A percentile compares a stretch with the other conserved stretches of the same genome.
phyloP scores from a whole-genome alignment of 2,329 filamentous ascomycete genomes.

The Dothideomycetes sp. region DNA sequence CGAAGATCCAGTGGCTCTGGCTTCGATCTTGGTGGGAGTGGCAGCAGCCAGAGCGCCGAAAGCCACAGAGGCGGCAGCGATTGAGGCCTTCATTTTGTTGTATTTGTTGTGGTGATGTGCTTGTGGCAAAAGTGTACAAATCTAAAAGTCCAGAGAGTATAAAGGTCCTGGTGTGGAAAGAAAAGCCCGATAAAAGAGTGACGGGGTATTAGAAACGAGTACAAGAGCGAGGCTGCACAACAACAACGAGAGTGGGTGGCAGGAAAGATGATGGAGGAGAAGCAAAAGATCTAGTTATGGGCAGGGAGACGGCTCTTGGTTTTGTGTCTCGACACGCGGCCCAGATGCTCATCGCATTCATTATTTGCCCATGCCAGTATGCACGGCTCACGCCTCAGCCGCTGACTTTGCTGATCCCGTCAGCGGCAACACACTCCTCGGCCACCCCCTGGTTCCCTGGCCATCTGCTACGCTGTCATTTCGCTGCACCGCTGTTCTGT shows the following conservation, averaged over 20 bases:
- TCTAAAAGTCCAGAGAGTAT: constrained; percentile 7
- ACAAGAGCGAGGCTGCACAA: constrained; percentile 14
- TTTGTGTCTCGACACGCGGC: constrained; percentile 7
- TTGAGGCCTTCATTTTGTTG: constrained; percentile 45
- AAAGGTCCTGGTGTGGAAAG: constrained; percentile 11
- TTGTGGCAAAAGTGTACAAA: no score
- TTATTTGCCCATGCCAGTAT: no score
- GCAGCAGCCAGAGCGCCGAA: constrained; percentile 39
- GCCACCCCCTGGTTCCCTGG: no score
- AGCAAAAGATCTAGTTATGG: no score
- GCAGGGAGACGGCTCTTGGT: constrained; percentile 2
- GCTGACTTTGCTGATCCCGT: constrained; percentile 3
- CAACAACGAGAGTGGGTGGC: constrained; percentile 12
- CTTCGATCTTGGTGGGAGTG: constrained; percentile 28
- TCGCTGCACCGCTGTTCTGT: no score
- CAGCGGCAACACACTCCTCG: background rate
- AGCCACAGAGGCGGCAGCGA: constrained; percentile 27
- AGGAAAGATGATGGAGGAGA: constrained; percentile 8
- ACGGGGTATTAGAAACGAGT: constrained; percentile 12
- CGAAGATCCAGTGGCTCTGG: constrained; percentile 25
- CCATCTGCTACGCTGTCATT: no score
- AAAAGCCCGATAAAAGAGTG: constrained; percentile 13
- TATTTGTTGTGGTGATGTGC: constrained; percentile 2
- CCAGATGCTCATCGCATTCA: no score
- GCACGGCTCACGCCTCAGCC: constrained; percentile 11